Conservation (phyloP, 208 protist species). For the Borovskyia barvae region DNA sequence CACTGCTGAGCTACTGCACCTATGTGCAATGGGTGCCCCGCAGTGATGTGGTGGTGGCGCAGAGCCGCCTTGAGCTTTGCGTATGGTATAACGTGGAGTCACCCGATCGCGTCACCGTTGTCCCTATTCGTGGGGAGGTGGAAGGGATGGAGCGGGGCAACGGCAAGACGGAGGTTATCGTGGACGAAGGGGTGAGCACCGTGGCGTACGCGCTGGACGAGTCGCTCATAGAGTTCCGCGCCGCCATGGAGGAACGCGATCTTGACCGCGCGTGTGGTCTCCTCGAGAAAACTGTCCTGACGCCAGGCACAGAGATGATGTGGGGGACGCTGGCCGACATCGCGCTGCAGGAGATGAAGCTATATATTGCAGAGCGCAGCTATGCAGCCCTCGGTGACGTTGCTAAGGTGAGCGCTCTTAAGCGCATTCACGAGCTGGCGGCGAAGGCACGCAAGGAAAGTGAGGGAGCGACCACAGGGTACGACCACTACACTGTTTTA, state of each 20-base stretch:
- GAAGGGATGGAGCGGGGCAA: constrained; percentile 94
- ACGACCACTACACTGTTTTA: constrained; percentile 91
- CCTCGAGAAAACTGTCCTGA: constrained; percentile 86
- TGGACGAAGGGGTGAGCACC: constrained; percentile 95
- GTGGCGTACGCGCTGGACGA: constrained; percentile 95
- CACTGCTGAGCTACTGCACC: constrained; percentile 95
- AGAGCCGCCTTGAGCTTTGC: constrained; percentile 95
- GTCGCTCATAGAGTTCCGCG: constrained; percentile 96
- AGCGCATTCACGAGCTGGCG: constrained; percentile 86
- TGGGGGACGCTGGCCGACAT: constrained; percentile 90
- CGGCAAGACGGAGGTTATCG: constrained; percentile 95
- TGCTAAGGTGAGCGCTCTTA: constrained; percentile 89
- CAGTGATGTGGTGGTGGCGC: constrained; percentile 97
- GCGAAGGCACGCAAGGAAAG: constrained; percentile 51
- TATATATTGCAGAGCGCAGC: constrained; percentile 94
- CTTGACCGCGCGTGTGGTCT: constrained; percentile 91
- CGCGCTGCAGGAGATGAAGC: constrained; percentile 84
- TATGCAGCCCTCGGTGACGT: constrained; percentile 95
- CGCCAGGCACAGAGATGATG: constrained; percentile 94
- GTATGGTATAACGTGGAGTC: constrained; percentile 97
- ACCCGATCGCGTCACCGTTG: constrained; percentile 93
- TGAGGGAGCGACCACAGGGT: constrained; percentile 65
- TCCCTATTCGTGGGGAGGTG: constrained; percentile 97
- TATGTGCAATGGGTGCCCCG: constrained; percentile 98
- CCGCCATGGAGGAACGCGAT: constrained; percentile 93